Evolutionary conservation across 1,284 basidiomycete species (phyloP).

Genomic region (Somion occarium): DNA sequence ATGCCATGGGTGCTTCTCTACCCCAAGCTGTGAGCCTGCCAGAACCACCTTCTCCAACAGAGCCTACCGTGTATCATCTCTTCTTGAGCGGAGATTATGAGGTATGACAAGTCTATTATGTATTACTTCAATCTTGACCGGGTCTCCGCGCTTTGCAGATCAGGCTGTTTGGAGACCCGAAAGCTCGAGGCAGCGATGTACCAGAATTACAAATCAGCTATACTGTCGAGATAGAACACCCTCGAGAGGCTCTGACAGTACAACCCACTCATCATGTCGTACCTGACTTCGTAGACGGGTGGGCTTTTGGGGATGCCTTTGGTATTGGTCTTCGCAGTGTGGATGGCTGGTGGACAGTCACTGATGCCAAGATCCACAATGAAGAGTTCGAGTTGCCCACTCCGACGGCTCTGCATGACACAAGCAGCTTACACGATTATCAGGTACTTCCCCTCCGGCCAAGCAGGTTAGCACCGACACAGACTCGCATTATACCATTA

Average conservation of each 20-base stretch:
- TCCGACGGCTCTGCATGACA: no score
- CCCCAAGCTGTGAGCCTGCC: constrained; percentile 49
- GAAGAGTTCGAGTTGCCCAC: no score
- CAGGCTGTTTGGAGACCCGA: constrained; percentile 73
- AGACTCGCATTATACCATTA: constrained; percentile 55
- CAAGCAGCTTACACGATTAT: no score
- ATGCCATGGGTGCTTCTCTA: constrained; percentile 47
- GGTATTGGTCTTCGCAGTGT: constrained; percentile 56
- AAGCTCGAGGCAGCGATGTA: constrained; percentile 30
- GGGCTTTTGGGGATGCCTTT: constrained; percentile 60
- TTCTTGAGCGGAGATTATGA: constrained; percentile 71
- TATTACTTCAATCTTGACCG: background rate
- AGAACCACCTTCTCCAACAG: constrained; percentile 31
- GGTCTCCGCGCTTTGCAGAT: constrained; percentile 50
- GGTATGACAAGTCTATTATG: constrained; percentile 33
- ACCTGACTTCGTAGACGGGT: constrained; percentile 62
- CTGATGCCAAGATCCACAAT: constrained; percentile 16
- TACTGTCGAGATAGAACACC: constrained; percentile 35
- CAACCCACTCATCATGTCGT: constrained; percentile 50
- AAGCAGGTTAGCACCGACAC: constrained; percentile 59
- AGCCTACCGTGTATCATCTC: constrained; percentile 46
- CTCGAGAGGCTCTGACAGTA: constrained; percentile 22
- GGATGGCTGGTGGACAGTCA: constrained; percentile 49
- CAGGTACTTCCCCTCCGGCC: constrained; percentile 37
- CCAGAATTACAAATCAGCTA: constrained; percentile 52